These are phyloP conservation scores for Cryoendolithus antarcticus DNA, from an alignment of 2,329 filamentous ascomycete genomes.

Conservation along the genomic window DNA sequence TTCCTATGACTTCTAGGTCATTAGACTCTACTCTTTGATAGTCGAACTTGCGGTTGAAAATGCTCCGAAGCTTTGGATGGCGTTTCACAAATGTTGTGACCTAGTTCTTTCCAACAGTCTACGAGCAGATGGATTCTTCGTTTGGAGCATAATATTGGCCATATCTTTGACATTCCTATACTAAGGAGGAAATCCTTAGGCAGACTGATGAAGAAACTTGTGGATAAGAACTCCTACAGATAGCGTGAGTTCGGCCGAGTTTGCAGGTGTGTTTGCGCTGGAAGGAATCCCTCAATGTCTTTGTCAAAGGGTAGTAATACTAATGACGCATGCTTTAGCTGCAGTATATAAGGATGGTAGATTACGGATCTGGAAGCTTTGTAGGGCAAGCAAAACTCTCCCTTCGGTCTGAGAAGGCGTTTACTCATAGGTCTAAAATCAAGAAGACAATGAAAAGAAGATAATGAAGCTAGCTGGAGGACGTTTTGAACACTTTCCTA, in stretches of 20 bases:
- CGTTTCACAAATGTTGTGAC: conserved; percentile 1
- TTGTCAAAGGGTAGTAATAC: not conserved
- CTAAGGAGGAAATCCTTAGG: conserved; percentile 3
- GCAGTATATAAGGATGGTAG: conserved; percentile 1
- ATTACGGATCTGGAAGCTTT: not conserved
- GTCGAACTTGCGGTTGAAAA: conserved; percentile 1
- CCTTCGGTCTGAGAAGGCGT: conserved; percentile 5
- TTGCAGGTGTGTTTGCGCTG: conserved; percentile 1
- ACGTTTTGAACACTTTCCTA: no score
- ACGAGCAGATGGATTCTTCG: conserved; percentile 2
- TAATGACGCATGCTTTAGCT: conserved; percentile 1
- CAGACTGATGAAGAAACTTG: conserved; percentile 2
- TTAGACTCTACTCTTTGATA: conserved; percentile 1
- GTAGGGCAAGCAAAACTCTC: conserved; percentile 4
- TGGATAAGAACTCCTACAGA: conserved; percentile 1
- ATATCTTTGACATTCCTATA: conserved; percentile 2
- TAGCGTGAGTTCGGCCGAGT: conserved; percentile 1
- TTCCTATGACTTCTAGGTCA: conserved; percentile 3
- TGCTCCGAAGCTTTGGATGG: not conserved
- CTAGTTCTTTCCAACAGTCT: conserved; percentile 3
- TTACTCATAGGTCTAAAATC: no score
- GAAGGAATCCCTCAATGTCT: not conserved
- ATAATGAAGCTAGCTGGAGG: no score
- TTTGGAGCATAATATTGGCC: conserved; percentile 4
- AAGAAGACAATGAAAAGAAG: no score